These are phyloP conservation scores for Cyberlindnera mrakii DNA, from an alignment of 805 yeast genomes.

Conservation along the genomic window DNA sequence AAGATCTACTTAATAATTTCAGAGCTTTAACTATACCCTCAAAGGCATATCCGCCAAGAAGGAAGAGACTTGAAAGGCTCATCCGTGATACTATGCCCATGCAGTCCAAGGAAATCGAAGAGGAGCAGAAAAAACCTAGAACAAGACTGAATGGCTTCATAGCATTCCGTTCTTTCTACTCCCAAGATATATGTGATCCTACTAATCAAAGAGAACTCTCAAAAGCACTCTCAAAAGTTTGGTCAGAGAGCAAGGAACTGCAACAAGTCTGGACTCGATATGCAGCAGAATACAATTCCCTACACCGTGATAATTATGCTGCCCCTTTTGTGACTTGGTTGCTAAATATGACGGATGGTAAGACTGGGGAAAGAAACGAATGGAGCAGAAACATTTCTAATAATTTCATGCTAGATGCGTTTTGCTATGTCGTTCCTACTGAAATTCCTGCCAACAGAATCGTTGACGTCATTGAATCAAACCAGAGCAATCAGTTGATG, in stretches of 20 bases:
- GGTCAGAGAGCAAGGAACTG: constrained; percentile 22
- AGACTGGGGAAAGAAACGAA: not conserved
- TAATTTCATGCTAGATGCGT: not conserved
- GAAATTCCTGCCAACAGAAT: not conserved
- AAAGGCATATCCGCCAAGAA: not conserved
- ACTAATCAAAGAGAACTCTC: constrained; percentile 25
- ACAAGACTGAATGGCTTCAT: constrained; percentile 26
- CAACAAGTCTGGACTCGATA: constrained; percentile 26
- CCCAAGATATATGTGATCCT: constrained; percentile 18
- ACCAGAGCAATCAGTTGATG: not conserved
- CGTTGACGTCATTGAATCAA: not conserved
- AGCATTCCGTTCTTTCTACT: constrained; percentile 27
- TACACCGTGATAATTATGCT: not conserved
- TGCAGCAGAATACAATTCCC: constrained; percentile 23
- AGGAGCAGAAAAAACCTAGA: not conserved
- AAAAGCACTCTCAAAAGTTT: constrained; percentile 19
- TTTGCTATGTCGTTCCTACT: not conserved
- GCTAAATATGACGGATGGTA: not conserved
- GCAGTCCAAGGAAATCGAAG: too few species aligned
- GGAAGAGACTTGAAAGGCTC: not conserved
- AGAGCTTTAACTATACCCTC: not conserved
- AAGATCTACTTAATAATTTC: not conserved
- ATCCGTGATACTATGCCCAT: not conserved
- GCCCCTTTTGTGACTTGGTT: constrained; percentile 7
- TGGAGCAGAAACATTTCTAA: not conserved